Base-by-base conservation (phyloP, 2,329 filamentous ascomycete genomes). In the Alternaria sp. region DNA sequence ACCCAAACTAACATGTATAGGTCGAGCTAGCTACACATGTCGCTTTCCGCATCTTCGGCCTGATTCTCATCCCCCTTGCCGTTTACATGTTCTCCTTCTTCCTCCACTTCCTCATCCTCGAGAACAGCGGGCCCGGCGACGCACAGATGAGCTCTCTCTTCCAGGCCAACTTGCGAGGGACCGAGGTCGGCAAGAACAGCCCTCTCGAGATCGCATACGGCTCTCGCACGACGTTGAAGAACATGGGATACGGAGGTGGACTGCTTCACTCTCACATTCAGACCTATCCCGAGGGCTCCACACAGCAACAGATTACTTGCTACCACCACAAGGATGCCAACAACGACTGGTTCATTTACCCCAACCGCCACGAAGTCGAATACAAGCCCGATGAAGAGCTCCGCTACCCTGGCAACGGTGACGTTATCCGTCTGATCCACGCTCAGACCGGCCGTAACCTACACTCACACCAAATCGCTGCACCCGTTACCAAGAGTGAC, bases 121-220 rank as follows among this genome's bases (percentile, higher is more conserved):
- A 96, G 78, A 94, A 92, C 80, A 94, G 90, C 70, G 95, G 95
- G 21, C 95, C 96, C 7, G 95, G 95, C 54, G 95, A 99, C 81
- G 95, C 95, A n/a, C 95, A 99, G 80, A 99, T 99, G 95, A 97
- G 93, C 81, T 99, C 95, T 26, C 87, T 99, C 50, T 99, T 99
- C 86, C 95, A 99, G 78, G 95, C 96, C 46, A 99, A 99, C 75
- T 85, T 99, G 36, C 89, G 88, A 71, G 95, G 95, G 26, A 98
- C 94, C 10, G 91, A 96, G 65, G 94, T 99, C 62, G 94, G 94
- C 73, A 93, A 92, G 78, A 90, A 97, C 77, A 97, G 93, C 73
- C 95, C 96, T 23, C 85, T 99, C 14, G 95, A 99, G 75, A 84
- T 99, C 65, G 94, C 93, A 5, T 84, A 90, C 64, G 95, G 96